phyloP scores from a whole-genome alignment of 257 asterid genomes.

The Lantana camara region DNA sequence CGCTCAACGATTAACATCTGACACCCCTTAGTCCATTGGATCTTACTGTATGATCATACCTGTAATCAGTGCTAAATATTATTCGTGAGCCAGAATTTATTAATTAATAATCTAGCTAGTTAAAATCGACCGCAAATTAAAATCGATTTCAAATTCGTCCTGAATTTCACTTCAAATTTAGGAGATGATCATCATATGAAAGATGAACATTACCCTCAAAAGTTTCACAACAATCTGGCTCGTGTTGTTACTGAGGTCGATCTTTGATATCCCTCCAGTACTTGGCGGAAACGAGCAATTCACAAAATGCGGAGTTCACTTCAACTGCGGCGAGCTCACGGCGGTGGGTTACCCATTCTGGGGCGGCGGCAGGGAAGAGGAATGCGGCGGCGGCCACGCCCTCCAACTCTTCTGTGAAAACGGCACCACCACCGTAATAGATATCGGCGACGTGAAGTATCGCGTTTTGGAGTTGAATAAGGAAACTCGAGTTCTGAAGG shows the following conservation, averaged over 20 bases:
- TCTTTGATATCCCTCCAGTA: slow-evolving; percentile 16
- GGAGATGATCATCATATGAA: no score
- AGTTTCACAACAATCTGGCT: slow-evolving; percentile 8
- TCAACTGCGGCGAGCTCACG: slow-evolving; percentile 50
- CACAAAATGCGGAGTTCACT: slow-evolving; percentile 36
- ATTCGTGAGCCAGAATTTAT: no score
- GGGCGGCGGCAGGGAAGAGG: slow-evolving; percentile 48
- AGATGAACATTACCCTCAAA: no score
- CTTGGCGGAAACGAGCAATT: slow-evolving; percentile 21
- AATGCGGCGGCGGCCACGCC: slow-evolving; percentile 71
- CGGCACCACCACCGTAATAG: slow-evolving; percentile 28
- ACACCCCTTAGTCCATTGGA: no score
- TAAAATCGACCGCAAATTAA: no score
- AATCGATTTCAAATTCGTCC: no score
- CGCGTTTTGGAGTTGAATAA: slow-evolving; percentile 45
- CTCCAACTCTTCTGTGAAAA: slow-evolving; percentile 46
- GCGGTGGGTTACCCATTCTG: slow-evolving; percentile 54
- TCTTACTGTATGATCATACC: no score
- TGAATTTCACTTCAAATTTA: no score
- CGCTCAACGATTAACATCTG: no score
- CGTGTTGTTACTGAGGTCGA: neutral
- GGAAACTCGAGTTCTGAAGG: slow-evolving; percentile 33
- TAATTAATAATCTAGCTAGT: no score
- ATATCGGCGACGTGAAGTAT: slow-evolving; percentile 34
- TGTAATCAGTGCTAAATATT: no score